Base-by-base conservation (phyloP, 2,329 filamentous ascomycete species). In the Talaromyces sp. region DNA sequence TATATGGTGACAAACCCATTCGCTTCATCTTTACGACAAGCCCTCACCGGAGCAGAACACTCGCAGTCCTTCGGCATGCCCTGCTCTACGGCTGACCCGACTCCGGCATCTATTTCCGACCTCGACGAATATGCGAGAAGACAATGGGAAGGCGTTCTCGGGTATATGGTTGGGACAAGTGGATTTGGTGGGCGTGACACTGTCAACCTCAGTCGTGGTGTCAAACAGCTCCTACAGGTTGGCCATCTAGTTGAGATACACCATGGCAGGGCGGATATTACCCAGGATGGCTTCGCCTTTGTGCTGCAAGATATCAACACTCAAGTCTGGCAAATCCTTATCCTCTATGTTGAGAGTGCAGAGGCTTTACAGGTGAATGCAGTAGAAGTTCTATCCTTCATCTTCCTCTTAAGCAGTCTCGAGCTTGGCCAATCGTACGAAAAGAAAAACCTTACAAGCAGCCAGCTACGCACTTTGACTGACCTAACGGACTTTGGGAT, bases 101-200 rank as follows among this genome's bases (percentile, higher is more conserved):
- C 82, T 60, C 83, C 86, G 56, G 85, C 95, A 56, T 87, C 89
- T 63, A 76, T 92, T 10, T 71, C 84, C 1, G 91, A 90, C 67
- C 83, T 99, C 61, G 95, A 99, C 71, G 84, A 87, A 31, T 96
- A 94, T 76, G 92, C 95, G 5, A 86, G 91, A 60, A 86, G 85
- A 68, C 93, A 96, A 72, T 99, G 95, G 93, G 96, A 99, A 75
- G 90, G 92, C 30, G 96, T 99, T 31, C 77, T 99, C 55, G 95
- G 97, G 75, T 99, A 92, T 72, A 93, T 99, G 73, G 95, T 99
- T 23, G 83, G 85, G 71, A 82, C 69, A 65, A 75, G 74, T 67
- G 78, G 78, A 52, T 75, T 81, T 56, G 77, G 79, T 16, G 76
- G 80, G 50, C 82, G 81, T 34, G 77, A 78, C 23, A 78, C 79